Percentiles rank a stretch among this genome's conserved stretches.
phyloP scores from a whole-genome alignment of 2,329 filamentous ascomycete species.

The Geosmithia putterillii region DNA sequence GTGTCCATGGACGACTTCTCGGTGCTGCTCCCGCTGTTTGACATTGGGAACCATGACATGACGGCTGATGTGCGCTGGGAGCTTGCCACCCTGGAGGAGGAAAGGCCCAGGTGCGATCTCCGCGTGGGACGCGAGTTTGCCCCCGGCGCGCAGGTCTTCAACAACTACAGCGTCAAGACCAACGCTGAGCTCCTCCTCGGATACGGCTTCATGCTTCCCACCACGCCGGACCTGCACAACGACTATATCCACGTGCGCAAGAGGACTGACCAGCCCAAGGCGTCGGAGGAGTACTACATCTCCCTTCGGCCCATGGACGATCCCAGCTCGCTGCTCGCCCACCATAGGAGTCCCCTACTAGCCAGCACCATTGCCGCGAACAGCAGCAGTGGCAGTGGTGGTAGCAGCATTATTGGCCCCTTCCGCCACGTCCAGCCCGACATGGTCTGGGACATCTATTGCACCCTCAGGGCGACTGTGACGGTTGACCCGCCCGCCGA shows the following conservation, averaged over 20 bases:
- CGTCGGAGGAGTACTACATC: constrained; percentile 34
- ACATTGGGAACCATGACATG: constrained; percentile 61
- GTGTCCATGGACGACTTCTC: constrained; percentile 45
- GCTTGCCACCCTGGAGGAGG: constrained; percentile 19
- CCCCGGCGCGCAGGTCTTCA: constrained; percentile 46
- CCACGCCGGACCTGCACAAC: constrained; percentile 37
- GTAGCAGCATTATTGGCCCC: constrained; percentile 11
- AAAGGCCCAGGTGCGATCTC: constrained; percentile 24
- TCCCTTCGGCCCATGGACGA: constrained; percentile 36
- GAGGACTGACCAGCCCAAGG: constrained; percentile 10
- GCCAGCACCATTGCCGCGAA: constrained; percentile 4
- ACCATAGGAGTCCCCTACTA: constrained; percentile 22
- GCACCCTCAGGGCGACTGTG: constrained; percentile 15
- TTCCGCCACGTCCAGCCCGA: constrained; percentile 40
- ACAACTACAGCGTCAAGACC: constrained; percentile 64
- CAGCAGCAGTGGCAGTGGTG: not conserved
- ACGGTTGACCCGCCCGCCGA: constrained; percentile 13
- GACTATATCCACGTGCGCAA: constrained; percentile 47
- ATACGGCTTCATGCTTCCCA: constrained; percentile 48
- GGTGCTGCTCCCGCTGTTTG: constrained; percentile 57
- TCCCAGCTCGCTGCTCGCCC: constrained; percentile 32
- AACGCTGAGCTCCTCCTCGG: constrained; percentile 58
- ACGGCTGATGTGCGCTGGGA: constrained; percentile 48
- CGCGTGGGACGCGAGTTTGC: constrained; percentile 26
- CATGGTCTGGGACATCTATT: constrained; percentile 37